Conservation (phyloP, 768 basidiomycete species). For the Phaeolepiota aurea region DNA sequence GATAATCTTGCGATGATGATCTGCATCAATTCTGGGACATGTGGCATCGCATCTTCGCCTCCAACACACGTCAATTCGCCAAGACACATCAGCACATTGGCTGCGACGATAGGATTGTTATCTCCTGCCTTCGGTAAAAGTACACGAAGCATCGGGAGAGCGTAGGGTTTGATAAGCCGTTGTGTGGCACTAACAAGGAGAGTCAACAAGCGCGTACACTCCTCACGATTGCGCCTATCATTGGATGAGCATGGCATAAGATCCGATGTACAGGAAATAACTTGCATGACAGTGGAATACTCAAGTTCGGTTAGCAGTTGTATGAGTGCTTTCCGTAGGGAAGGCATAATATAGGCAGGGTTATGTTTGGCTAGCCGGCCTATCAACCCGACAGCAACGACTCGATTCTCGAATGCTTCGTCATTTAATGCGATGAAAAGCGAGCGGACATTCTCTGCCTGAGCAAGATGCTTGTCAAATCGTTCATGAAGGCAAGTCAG, state of each 20-base stretch:
- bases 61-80: conserved; percentile 91
- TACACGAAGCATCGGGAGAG: conserved; percentile 88
- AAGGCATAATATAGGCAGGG: conserved; percentile 98
- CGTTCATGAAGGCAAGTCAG: conserved; percentile 82
- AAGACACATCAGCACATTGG: conserved; percentile 88
- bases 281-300: conserved; percentile 78
- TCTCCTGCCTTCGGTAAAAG: conserved; percentile 87
- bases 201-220: conserved; percentile 86
- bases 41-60: conserved; percentile 81
- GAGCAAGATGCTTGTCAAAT: conserved; percentile 94
- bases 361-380: conserved; percentile 93
- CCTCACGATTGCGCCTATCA: conserved; percentile 80
- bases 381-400: conserved; percentile 85
- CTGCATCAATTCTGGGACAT: conserved; percentile 83
- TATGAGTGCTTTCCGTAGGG: conserved; percentile 88
- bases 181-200: conserved; percentile 87
- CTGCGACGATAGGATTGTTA: conserved; percentile 77
- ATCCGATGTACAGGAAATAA: neutral
- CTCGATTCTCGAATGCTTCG: conserved; percentile 89
- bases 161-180: conserved; percentile 91
- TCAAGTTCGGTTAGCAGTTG: conserved; percentile 95
- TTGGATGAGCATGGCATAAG: no score
- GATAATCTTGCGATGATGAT: conserved; percentile 83
- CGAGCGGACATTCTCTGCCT: conserved; percentile 96
- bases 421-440: conserved; percentile 97